Evolutionary conservation across 306 rosid species (phyloP), one percentile per base, ranked within the genome.

Genomic region (Trifolium pratense): DNA sequence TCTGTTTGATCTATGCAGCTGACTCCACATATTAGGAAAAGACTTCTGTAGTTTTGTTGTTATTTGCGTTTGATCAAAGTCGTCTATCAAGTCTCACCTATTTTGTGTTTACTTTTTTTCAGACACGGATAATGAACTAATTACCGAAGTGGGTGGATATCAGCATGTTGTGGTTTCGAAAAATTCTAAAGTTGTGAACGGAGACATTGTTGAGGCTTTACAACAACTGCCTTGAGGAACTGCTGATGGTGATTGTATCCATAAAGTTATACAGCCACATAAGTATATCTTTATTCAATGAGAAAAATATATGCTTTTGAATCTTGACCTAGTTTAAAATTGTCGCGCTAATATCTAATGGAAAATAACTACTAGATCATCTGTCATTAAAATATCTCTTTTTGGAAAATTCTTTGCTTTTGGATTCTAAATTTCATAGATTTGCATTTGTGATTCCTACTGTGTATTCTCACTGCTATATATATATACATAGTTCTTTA

Each of bases 131-230:
- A 93, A 93, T 9, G 98, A 89, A 75, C 82, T 93, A 43, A 86
- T 92, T 9, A 71, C 43, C 31, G 98, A 93, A 84, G 94, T 93
- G 65, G 96, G 98, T 23, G 98, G 98, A 53, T 93, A 93, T 75
- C 80, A 93, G 61, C 91, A 93, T 83, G 93, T 89, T 37, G 82
- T 71, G 81, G 97, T 91, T 68, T 76, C 84, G 80, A 86, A 75
- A 84, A 66, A 84, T 74, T 81, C 86, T 64, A 86, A 88, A 71
- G 98, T 89, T 79, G 97, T 93, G 15, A 97, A 91, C 77, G 92
- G 86, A 58, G 91, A 88, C 78, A 80, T 88, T 71, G 69, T 88
- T 79, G 96, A 87, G 68, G 73, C 83, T 71, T 76, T 93, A 68
- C 85, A 89, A 79, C 85, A 82, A 45, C 85, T 93, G 73, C 92